Conservation (phyloP, 2,329 filamentous ascomycete species). For the Apiospora pterosperma region DNA sequence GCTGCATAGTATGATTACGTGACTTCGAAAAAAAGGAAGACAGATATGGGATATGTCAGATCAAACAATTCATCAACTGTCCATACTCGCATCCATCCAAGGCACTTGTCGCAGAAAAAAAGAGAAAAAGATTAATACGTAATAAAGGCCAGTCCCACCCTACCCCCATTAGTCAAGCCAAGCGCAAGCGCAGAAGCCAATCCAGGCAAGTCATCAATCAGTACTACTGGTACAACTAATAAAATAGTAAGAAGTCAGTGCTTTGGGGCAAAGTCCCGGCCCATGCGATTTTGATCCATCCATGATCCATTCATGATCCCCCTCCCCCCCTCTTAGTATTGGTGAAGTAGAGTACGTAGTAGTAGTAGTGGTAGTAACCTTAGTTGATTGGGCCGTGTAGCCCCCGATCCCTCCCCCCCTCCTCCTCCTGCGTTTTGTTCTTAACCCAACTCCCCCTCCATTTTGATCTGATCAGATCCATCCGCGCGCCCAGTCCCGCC, state of each 20-base stretch:
- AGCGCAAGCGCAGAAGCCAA: slow-evolving; percentile 4
- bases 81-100: neutral
- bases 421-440: slow-evolving; percentile 5
- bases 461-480: slow-evolving; percentile 1
- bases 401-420: slow-evolving; percentile 1
- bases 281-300: neutral
- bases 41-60: neutral
- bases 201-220: neutral
- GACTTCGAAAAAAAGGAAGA: neutral
- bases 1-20: neutral
- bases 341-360: too few relatives aligned
- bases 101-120: too few relatives aligned
- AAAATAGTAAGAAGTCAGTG: neutral
- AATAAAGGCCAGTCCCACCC: too few relatives aligned
- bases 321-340: neutral
- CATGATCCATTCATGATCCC: neutral
- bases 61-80: neutral
- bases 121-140: too few relatives aligned
- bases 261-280: neutral
- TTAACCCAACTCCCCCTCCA: neutral
- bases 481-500: neutral
- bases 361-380: too few relatives aligned
- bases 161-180: slow-evolving; percentile 2
- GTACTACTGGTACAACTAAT: neutral
- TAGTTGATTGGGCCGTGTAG: slow-evolving; percentile 1